Conservation (phyloP, 305 asterid species). For the Solanum hybrid region DNA sequence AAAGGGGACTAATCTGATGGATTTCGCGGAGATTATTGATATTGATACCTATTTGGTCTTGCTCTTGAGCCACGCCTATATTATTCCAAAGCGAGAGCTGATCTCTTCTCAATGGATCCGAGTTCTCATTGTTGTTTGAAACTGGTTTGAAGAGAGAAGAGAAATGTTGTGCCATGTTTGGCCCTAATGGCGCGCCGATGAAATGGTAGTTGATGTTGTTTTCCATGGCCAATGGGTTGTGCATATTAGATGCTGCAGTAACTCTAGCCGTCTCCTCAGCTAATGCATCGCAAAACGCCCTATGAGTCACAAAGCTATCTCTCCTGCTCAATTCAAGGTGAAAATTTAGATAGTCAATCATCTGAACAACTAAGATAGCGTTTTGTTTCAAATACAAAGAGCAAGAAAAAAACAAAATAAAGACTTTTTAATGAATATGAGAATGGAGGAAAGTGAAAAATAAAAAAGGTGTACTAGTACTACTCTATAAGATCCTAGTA, state of each 20-base stretch:
- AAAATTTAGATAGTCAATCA: background rate
- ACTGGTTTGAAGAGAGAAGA: slow-evolving; percentile 44
- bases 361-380: no score
- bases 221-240: slow-evolving; percentile 9
- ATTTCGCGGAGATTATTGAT: slow-evolving; percentile 41
- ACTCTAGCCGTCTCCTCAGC: slow-evolving; percentile 84
- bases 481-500: background rate
- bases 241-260: slow-evolving; percentile 50
- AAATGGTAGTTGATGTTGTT: slow-evolving; percentile 38
- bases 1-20: slow-evolving; percentile 22
- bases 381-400: background rate
- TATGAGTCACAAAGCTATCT: slow-evolving; percentile 88
- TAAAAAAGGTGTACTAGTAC: background rate
- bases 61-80: slow-evolving; percentile 19
- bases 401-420: background rate
- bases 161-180: slow-evolving; percentile 39
- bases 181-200: slow-evolving; percentile 41
- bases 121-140: slow-evolving; percentile 12
- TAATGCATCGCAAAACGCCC: slow-evolving; percentile 90
- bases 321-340: slow-evolving; percentile 32
- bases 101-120: slow-evolving; percentile 11
- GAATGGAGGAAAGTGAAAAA: background rate
- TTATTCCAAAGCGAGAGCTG: slow-evolving; percentile 44
- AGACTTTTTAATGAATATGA: background rate
- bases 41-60: slow-evolving; percentile 22